Evolutionary conservation across 768 basidiomycete genomes (phyloP).

Genomic region (Kwoniella shandongensis): DNA sequence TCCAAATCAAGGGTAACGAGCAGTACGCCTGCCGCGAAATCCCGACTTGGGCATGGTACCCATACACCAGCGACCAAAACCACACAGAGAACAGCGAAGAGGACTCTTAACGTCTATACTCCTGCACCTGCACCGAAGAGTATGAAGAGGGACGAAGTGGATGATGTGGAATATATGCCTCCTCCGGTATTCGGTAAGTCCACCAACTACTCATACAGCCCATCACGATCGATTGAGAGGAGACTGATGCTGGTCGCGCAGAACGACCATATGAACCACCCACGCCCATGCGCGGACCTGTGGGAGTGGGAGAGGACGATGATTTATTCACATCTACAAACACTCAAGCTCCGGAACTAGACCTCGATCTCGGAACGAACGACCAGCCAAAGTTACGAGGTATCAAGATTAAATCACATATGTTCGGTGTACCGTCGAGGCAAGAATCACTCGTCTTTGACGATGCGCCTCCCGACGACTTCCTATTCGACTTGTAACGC

Average conservation of each 20-base stretch:
- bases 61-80: no score
- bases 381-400: no score
- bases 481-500: neutral
- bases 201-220: no score
- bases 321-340: neutral
- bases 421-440: no score
- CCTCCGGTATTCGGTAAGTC: neutral
- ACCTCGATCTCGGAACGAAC: slow-evolving; percentile 1
- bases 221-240: no score
- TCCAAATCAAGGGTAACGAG: no score
- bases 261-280: slow-evolving; percentile 3
- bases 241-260: no score
- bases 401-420: no score
- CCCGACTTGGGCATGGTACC: no score
- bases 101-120: slow-evolving; percentile 11
- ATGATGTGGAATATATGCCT: slow-evolving; percentile 21
- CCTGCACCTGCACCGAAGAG: neutral
- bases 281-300: neutral
- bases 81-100: neutral
- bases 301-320: neutral
- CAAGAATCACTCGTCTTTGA: neutral
- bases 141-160: neutral
- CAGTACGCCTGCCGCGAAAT: no score
- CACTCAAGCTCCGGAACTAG: neutral
- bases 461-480: neutral